A percentile compares a stretch with the other conserved stretches of the same genome.
phyloP scores from a whole-genome alignment of 352 stramenopile species.

The Globisporangium okanoganense region DNA sequence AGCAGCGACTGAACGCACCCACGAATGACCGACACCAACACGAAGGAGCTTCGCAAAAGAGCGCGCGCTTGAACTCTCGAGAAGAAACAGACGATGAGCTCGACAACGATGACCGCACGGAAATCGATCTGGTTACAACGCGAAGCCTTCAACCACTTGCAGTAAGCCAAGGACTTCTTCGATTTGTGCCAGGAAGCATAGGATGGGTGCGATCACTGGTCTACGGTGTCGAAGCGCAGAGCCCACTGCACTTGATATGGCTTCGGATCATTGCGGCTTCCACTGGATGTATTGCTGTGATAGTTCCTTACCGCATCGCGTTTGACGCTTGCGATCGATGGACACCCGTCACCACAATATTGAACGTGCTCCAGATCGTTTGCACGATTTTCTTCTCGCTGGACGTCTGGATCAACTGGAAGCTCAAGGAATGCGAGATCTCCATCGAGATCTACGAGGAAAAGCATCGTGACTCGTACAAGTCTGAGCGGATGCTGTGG shows the following conservation, averaged over 20 bases:
- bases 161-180: background rate
- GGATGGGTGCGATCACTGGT: conserved; percentile 12
- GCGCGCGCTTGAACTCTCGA: background rate
- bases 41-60: background rate
- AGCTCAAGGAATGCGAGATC: conserved; percentile 32
- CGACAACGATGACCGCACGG: background rate
- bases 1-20: conserved; percentile 23
- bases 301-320: conserved; percentile 48
- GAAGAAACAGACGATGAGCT: background rate
- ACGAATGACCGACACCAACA: conserved; percentile 6
- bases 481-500: conserved; percentile 33
- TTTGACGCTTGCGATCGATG: conserved; percentile 39
- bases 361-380: conserved; percentile 31
- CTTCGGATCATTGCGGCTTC: conserved; percentile 28
- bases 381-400: conserved; percentile 34
- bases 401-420: conserved; percentile 57
- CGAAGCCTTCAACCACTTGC: background rate
- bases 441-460: conserved; percentile 57
- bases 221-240: conserved; percentile 33
- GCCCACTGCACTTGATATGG: conserved; percentile 38
- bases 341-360: conserved; percentile 10
- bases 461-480: conserved; percentile 37
- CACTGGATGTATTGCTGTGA: conserved; percentile 38
- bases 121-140: background rate
- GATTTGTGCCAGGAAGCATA: conserved; percentile 3